Percentiles rank a stretch among this genome's conserved stretches.
Evolutionary conservation across 2,329 filamentous ascomycete species (phyloP).

Genomic region (Reticulascus tulasneorum): DNA sequence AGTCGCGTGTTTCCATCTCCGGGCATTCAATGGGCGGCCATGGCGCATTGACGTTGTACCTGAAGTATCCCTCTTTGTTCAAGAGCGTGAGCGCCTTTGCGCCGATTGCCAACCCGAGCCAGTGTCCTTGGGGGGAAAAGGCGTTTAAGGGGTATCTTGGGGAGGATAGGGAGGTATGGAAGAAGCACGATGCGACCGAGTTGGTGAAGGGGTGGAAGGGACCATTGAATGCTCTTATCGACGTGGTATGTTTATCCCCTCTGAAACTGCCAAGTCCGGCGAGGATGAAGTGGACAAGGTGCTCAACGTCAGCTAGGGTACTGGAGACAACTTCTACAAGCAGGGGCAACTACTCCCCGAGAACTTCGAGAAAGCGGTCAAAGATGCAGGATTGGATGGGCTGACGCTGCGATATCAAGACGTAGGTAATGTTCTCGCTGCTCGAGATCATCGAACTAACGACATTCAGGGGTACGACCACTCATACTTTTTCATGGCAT

Average conservation of each 20-base stretch:
- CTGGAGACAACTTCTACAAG: slow-evolving; percentile 95
- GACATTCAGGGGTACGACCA: slow-evolving; percentile 78
- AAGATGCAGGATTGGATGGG: slow-evolving; percentile 68
- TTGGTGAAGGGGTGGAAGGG: slow-evolving; percentile 71
- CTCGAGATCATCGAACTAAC: slow-evolving; percentile 3
- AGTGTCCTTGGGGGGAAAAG: slow-evolving; percentile 93
- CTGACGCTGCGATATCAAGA: slow-evolving; percentile 80
- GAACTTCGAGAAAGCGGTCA: slow-evolving; percentile 79
- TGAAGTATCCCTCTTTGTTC: slow-evolving; percentile 89
- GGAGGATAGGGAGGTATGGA: slow-evolving; percentile 71
- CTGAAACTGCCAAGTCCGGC: not conserved
- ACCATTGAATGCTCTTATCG: slow-evolving; percentile 74
- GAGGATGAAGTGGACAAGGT: not conserved
- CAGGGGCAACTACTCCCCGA: slow-evolving; percentile 88
- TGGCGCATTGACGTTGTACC: slow-evolving; percentile 85
- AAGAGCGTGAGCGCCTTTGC: slow-evolving; percentile 86
- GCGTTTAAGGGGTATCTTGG: slow-evolving; percentile 91
- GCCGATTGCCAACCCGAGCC: slow-evolving; percentile 80
- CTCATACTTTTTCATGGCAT: slow-evolving; percentile 94
- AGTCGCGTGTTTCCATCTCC: slow-evolving; percentile 70
- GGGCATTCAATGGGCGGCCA: slow-evolving; percentile 98
- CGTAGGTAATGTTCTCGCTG: too few species aligned
- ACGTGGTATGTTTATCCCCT: slow-evolving; percentile 61
- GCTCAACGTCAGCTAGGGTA: slow-evolving; percentile 55
- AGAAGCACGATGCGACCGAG: slow-evolving; percentile 88